phyloP scores from a whole-genome alignment of 1,284 basidiomycete genomes.

The Cryptococcus maquisensis region DNA sequence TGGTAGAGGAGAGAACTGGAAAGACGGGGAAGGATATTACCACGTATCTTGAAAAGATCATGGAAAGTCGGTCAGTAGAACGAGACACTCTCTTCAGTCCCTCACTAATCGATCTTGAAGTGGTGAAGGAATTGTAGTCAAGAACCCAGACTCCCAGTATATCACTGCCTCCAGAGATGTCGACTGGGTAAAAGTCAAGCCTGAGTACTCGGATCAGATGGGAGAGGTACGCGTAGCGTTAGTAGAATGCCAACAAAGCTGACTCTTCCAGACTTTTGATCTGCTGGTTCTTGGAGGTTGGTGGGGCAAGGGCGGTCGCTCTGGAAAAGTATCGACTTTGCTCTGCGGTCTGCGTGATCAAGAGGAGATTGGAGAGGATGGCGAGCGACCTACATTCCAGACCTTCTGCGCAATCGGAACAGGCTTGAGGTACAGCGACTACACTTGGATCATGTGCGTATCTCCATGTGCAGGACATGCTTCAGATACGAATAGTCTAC shows the following conservation, averaged over 20 bases:
- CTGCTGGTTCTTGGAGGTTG: slow-evolving; percentile 69
- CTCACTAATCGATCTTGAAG: slow-evolving; percentile 43
- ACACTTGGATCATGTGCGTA: slow-evolving; percentile 60
- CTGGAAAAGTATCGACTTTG: slow-evolving; percentile 49
- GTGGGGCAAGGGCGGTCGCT: slow-evolving; percentile 50
- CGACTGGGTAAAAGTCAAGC: slow-evolving; percentile 94
- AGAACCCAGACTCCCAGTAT: slow-evolving; percentile 74
- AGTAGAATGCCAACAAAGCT: background rate
- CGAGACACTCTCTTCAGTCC: background rate
- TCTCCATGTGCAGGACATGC: background rate
- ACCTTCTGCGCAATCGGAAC: slow-evolving; percentile 78
- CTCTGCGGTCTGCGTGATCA: slow-evolving; percentile 48
- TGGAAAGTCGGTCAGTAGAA: slow-evolving; percentile 56
- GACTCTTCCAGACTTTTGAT: slow-evolving; percentile 65
- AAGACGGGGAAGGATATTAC: slow-evolving; percentile 74
- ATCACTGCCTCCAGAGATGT: slow-evolving; percentile 75
- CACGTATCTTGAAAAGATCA: slow-evolving; percentile 69
- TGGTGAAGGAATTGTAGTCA: slow-evolving; percentile 88
- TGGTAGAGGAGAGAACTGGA: slow-evolving; percentile 65
- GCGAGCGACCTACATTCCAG: slow-evolving; percentile 29
- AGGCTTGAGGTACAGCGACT: slow-evolving; percentile 77
- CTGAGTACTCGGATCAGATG: slow-evolving; percentile 58
- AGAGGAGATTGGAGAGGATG: background rate
- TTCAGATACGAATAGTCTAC: background rate
- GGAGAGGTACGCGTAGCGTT: slow-evolving; percentile 24